These are phyloP conservation scores for Pythium grandisporangium DNA, from an alignment of 352 stramenopile genomes.

Conservation along the genomic window DNA sequence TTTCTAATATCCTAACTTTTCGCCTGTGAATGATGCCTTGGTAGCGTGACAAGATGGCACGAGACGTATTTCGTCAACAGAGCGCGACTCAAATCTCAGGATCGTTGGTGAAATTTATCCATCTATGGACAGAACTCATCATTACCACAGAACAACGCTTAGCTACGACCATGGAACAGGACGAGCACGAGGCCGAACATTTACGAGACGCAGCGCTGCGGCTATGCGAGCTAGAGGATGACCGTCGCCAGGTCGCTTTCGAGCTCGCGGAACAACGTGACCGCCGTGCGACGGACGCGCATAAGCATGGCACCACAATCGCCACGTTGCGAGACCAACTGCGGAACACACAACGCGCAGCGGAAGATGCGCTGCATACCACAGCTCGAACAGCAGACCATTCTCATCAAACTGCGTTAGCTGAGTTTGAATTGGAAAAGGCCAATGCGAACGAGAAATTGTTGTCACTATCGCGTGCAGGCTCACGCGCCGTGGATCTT, in stretches of 20 bases:
- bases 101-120: slow-evolving; percentile 20
- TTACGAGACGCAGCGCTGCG: slow-evolving; percentile 41
- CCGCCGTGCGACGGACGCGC: slow-evolving; percentile 13
- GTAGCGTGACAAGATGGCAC: slow-evolving; percentile 28
- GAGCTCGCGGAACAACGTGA: slow-evolving; percentile 37
- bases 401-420: slow-evolving; percentile 22
- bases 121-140: slow-evolving; percentile 28
- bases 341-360: slow-evolving; percentile 23
- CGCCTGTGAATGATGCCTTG: background rate
- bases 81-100: slow-evolving; percentile 29
- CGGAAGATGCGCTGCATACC: slow-evolving; percentile 21
- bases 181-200: slow-evolving; percentile 17
- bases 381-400: slow-evolving; percentile 33
- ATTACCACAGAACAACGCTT: slow-evolving; percentile 27
- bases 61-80: slow-evolving; percentile 25
- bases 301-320: slow-evolving; percentile 23
- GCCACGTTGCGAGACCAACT: slow-evolving; percentile 32
- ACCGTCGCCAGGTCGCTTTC: slow-evolving; percentile 47
- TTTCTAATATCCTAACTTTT: too few relatives aligned
- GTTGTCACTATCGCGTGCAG: slow-evolving; percentile 17
- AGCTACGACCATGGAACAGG: slow-evolving; percentile 44
- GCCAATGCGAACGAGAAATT: slow-evolving; percentile 21
- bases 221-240: slow-evolving; percentile 51
- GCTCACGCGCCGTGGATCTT: slow-evolving; percentile 21
- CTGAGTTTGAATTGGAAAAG: slow-evolving; percentile 24